Conservation (phyloP, 352 stramenopile species). For the Blastocystis sp. region DNA sequence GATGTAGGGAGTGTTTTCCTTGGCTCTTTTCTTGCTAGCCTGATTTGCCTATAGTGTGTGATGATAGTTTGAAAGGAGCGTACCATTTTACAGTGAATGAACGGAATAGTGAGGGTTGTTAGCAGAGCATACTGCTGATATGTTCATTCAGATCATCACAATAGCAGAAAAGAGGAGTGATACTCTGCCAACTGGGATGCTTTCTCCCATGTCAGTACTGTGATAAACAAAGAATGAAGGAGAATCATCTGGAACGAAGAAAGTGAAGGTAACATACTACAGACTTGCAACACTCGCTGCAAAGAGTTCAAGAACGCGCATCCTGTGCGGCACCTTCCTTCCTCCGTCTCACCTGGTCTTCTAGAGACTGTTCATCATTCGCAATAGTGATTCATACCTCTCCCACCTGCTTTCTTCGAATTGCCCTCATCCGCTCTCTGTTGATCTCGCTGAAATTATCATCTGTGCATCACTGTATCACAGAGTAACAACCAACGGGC, state of each 20-base stretch:
- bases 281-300: too few species aligned
- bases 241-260: too few species aligned
- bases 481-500: not conserved
- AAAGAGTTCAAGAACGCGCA: too few species aligned
- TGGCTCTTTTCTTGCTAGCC: slow-evolving; percentile 52
- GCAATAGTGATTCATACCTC: not conserved
- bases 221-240: too few species aligned
- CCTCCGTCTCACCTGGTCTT: not conserved
- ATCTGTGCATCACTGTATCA: not conserved
- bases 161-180: too few species aligned
- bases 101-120: too few species aligned
- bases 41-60: slow-evolving; percentile 46
- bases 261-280: too few species aligned
- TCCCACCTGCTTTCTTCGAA: not conserved
- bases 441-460: not conserved
- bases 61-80: not conserved
- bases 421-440: not conserved
- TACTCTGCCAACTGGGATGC: too few species aligned
- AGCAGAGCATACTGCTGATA: too few species aligned
- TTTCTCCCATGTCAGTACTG: too few species aligned
- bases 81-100: not conserved
- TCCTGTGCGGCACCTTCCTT: not conserved
- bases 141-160: too few species aligned
- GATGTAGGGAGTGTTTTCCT: slow-evolving; percentile 32
- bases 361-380: not conserved